A percentile compares a stretch with the other conserved stretches of the same genome.
phyloP scores from a whole-genome alignment of 495 filamentous ascomycete genomes.

The Aspergillus incahuasiensis region DNA sequence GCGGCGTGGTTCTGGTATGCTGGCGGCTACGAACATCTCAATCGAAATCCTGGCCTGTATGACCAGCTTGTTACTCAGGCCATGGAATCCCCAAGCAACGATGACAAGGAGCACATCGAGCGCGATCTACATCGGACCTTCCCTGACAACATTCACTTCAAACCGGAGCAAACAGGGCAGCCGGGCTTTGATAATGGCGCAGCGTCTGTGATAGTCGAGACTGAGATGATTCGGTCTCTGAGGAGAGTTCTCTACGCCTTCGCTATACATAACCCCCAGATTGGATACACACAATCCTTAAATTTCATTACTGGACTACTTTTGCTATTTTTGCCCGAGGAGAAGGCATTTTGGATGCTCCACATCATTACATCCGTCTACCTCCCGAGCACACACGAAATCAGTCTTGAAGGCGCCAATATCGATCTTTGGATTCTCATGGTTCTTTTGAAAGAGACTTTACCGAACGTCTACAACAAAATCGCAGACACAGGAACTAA shows the following conservation, averaged over 20 bases:
- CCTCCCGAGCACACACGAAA: constrained; percentile 87
- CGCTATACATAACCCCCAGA: constrained; percentile 78
- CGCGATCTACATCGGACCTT: constrained; percentile 94
- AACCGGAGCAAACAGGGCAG: constrained; percentile 53
- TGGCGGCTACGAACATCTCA: constrained; percentile 74
- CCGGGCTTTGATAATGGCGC: constrained; percentile 17
- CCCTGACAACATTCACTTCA: constrained; percentile 90
- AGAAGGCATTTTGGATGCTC: constrained; percentile 91
- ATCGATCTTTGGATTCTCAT: constrained; percentile 94
- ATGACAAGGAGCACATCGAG: constrained; percentile 87
- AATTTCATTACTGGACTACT: constrained; percentile 96
- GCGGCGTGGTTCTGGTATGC: constrained; percentile 97
- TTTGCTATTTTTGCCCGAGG: constrained; percentile 87
- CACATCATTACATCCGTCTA: constrained; percentile 86
- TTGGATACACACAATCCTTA: constrained; percentile 94
- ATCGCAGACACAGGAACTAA: constrained; percentile 67
- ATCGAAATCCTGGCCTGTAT: constrained; percentile 70
- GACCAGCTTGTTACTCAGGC: constrained; percentile 59
- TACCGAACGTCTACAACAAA: constrained; percentile 83
- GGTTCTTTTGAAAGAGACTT: constrained; percentile 73
- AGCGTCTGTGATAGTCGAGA: constrained; percentile 51
- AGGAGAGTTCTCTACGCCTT: constrained; percentile 86
- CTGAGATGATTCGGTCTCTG: constrained; percentile 71
- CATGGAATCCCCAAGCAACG: constrained; percentile 56
- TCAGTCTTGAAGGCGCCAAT: constrained; percentile 88